Conservation (phyloP, 176 grass and related monocot species). For the Tuctoria greenei region DNA sequence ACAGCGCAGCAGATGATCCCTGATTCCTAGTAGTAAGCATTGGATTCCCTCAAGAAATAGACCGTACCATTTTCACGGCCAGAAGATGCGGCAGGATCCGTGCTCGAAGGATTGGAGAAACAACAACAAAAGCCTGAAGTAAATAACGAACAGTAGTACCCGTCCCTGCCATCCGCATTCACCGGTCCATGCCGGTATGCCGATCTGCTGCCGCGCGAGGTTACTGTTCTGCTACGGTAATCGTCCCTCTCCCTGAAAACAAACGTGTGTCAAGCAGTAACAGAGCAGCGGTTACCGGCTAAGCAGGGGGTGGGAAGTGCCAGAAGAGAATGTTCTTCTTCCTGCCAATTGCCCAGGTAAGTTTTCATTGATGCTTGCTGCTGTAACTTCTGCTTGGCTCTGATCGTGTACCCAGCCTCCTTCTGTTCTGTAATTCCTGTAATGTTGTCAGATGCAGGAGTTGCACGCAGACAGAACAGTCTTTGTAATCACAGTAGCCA, state of each 20-base stretch:
- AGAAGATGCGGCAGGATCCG: not conserved
- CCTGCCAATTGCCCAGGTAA: not conserved
- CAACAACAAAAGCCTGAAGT: constrained; percentile 22
- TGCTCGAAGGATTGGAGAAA: constrained; percentile 9
- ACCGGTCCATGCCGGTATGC: constrained; percentile 21
- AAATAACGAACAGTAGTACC: not conserved
- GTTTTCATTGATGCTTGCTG: constrained; percentile 12
- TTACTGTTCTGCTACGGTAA: not conserved
- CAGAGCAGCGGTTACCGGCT: not conserved
- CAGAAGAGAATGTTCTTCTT: constrained; percentile 48
- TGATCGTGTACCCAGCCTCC: too few species aligned
- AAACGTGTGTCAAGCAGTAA: not conserved
- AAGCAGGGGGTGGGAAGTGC: constrained; percentile 8
- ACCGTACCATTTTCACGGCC: not conserved
- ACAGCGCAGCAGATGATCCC: constrained; percentile 22
- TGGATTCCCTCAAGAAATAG: constrained; percentile 37
- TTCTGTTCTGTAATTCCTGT: too few species aligned
- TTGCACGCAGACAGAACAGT: too few species aligned
- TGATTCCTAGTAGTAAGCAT: not conserved
- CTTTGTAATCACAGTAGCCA: too few species aligned
- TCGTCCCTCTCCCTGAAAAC: not conserved
- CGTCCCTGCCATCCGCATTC: constrained; percentile 5
- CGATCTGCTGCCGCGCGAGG: constrained; percentile 16
- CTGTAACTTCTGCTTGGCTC: constrained; percentile 19
- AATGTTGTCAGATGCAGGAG: too few species aligned